phyloP scores from a whole-genome alignment of 1,284 basidiomycete species.

The Marasmius fiardii region DNA sequence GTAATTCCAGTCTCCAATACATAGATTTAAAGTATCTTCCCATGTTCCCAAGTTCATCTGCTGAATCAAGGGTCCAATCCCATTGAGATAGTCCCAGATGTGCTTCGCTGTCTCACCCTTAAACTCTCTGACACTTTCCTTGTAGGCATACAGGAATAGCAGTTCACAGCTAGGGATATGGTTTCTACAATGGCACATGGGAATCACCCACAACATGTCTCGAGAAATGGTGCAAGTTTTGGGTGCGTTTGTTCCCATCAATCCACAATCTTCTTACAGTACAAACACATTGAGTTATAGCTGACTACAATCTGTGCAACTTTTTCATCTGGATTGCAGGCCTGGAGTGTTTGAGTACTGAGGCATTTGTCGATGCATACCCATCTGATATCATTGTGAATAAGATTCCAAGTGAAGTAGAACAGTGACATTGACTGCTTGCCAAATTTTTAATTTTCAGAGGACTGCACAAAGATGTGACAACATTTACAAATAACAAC shows the following conservation, averaged over 20 bases:
- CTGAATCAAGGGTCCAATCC: conserved; percentile 17
- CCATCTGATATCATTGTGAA: background rate
- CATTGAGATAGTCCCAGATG: conserved; percentile 22
- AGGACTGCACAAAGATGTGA: background rate
- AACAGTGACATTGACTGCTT: background rate
- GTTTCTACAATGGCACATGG: conserved; percentile 2
- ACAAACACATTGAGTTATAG: background rate
- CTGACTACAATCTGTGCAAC: background rate
- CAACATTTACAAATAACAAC: background rate
- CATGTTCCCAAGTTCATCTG: conserved; percentile 24
- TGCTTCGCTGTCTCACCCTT: conserved; percentile 23
- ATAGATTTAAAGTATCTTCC: conserved; percentile 21
- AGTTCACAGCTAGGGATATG: background rate
- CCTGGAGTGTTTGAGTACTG: background rate
- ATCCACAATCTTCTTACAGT: background rate
- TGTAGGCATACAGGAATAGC: conserved; percentile 14
- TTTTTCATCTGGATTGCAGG: background rate
- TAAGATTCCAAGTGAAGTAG: background rate
- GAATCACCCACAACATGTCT: too few relatives aligned
- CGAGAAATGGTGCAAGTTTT: too few relatives aligned
- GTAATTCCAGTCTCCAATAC: conserved; percentile 23
- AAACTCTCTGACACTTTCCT: conserved; percentile 17
- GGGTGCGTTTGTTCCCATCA: background rate
- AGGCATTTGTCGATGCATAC: background rate
- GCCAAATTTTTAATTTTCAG: background rate